Percentiles rank a stretch among this genome's conserved stretches.
Conservation (phyloP, 139 green algal genomes). For the Marvania coccoides region DNA sequence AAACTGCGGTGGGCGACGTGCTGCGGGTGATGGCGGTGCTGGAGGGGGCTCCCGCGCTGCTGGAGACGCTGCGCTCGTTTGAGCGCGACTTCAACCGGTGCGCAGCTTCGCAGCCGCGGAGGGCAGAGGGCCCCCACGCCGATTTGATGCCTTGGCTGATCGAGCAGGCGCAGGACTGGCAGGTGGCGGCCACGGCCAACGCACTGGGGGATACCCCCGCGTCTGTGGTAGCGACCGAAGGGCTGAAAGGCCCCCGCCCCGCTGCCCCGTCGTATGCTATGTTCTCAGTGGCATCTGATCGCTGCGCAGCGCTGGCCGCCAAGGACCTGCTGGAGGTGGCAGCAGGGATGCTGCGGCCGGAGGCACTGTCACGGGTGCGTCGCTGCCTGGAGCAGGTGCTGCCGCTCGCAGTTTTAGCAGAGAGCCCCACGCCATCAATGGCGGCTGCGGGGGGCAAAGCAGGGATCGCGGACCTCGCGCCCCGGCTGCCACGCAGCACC, state of each 20-base stretch:
- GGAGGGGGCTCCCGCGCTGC: slow-evolving; percentile 25
- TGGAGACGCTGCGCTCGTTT: slow-evolving; percentile 30
- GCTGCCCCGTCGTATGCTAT: neutral
- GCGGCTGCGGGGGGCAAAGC: neutral
- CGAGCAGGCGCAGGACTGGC: slow-evolving; percentile 58
- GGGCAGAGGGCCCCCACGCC: slow-evolving; percentile 35
- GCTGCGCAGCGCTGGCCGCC: slow-evolving; percentile 20
- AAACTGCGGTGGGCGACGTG: slow-evolving; percentile 26
- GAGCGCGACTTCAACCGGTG: slow-evolving; percentile 47
- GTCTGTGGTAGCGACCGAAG: neutral
- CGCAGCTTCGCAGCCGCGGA: slow-evolving; percentile 14
- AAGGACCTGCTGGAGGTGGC: slow-evolving; percentile 32
- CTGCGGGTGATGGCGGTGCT: slow-evolving; percentile 30
- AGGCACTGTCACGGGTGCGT: slow-evolving; percentile 6
- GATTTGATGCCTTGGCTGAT: slow-evolving; percentile 62
- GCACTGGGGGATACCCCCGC: slow-evolving; percentile 9
- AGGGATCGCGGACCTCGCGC: neutral
- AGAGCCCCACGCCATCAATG: neutral
- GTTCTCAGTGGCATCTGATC: slow-evolving; percentile 7
- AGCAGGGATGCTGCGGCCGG: slow-evolving; percentile 26
- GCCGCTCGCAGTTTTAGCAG: slow-evolving; percentile 14
- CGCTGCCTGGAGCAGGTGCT: slow-evolving; percentile 18
- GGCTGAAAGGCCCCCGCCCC: neutral
- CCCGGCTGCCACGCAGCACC: slow-evolving; percentile 32
- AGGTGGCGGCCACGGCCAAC: slow-evolving; percentile 43